Percentiles rank a stretch among this genome's conserved stretches.
phyloP scores from a whole-genome alignment of 257 asterid genomes.

The Solanum acaule region DNA sequence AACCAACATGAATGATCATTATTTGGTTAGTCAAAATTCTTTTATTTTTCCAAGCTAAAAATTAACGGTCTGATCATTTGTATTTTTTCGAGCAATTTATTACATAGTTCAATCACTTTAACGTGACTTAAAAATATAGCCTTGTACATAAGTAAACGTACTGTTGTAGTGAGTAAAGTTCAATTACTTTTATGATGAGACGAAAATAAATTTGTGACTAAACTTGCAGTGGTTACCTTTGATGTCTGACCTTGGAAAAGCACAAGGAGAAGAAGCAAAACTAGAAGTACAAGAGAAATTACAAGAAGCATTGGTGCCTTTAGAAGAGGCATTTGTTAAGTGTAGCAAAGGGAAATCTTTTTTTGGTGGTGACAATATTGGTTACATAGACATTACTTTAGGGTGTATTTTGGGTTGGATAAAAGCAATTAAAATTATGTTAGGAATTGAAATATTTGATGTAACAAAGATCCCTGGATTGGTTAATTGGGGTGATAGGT shows the following conservation, averaged over 20 bases:
- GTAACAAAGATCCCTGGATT: slow-evolving; percentile 6
- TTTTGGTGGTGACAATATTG: slow-evolving; percentile 7
- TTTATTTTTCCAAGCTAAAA: background rate
- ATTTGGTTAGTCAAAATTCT: background rate
- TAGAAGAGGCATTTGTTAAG: slow-evolving; percentile 8
- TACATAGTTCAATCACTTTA: background rate
- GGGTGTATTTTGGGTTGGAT: slow-evolving; percentile 2
- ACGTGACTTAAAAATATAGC: background rate
- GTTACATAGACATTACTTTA: slow-evolving; percentile 6
- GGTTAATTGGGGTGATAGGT: slow-evolving; percentile 20
- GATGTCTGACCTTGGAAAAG: background rate
- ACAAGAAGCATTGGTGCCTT: background rate
- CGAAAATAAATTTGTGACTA: background rate
- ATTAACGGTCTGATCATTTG: background rate
- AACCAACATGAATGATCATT: background rate
- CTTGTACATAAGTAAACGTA: background rate
- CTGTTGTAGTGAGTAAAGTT: background rate
- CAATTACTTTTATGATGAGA: background rate
- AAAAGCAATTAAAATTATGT: background rate
- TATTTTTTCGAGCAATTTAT: background rate
- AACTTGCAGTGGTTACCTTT: slow-evolving; percentile 18
- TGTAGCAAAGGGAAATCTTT: slow-evolving; percentile 1
- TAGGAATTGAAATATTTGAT: background rate
- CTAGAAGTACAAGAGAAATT: background rate
- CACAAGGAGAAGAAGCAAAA: slow-evolving; percentile 1